These are phyloP conservation scores for Peronospora tabacina DNA, from an alignment of 352 stramenopile genomes.

Conservation along the genomic window DNA sequence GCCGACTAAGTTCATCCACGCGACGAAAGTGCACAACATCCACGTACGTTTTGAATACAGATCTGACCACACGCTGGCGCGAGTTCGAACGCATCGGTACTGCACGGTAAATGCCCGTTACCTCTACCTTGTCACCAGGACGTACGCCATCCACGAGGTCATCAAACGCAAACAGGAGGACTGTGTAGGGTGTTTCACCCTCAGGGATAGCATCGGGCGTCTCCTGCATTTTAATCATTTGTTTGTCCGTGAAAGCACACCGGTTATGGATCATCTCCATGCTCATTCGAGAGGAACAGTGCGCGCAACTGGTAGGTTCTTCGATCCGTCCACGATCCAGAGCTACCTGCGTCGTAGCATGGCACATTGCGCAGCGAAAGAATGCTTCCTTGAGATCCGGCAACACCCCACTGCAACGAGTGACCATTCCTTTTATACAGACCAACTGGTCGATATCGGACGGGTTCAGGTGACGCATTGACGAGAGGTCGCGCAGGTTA, in stretches of 20 bases:
- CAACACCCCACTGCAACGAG: slow-evolving; percentile 93
- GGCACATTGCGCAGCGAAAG: slow-evolving; percentile 94
- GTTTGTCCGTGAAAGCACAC: slow-evolving; percentile 97
- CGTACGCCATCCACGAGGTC: slow-evolving; percentile 96
- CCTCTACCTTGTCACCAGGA: slow-evolving; percentile 93
- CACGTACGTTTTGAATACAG: slow-evolving; percentile 98
- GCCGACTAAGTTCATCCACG: slow-evolving; percentile 73
- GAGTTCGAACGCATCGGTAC: slow-evolving; percentile 92
- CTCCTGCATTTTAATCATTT: slow-evolving; percentile 97
- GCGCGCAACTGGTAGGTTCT: slow-evolving; percentile 87
- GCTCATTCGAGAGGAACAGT: slow-evolving; percentile 87
- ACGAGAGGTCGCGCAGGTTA: slow-evolving; percentile 90
- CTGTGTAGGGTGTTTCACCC: slow-evolving; percentile 96
- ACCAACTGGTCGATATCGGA: slow-evolving; percentile 96
- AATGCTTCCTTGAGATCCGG: slow-evolving; percentile 97
- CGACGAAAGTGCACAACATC: slow-evolving; percentile 97
- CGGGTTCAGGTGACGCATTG: slow-evolving; percentile 95
- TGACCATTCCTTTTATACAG: slow-evolving; percentile 97
- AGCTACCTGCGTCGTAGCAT: slow-evolving; percentile 83
- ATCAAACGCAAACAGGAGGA: slow-evolving; percentile 98
- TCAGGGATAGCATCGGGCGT: slow-evolving; percentile 96
- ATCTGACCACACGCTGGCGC: slow-evolving; percentile 91
- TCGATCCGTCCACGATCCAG: slow-evolving; percentile 94
- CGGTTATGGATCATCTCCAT: slow-evolving; percentile 97
- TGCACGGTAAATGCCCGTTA: slow-evolving; percentile 97